Percentiles rank a stretch among this genome's conserved stretches.
Evolutionary conservation across 129 eudicot genomes (phyloP).

Genomic region (Lactuca saligna): DNA sequence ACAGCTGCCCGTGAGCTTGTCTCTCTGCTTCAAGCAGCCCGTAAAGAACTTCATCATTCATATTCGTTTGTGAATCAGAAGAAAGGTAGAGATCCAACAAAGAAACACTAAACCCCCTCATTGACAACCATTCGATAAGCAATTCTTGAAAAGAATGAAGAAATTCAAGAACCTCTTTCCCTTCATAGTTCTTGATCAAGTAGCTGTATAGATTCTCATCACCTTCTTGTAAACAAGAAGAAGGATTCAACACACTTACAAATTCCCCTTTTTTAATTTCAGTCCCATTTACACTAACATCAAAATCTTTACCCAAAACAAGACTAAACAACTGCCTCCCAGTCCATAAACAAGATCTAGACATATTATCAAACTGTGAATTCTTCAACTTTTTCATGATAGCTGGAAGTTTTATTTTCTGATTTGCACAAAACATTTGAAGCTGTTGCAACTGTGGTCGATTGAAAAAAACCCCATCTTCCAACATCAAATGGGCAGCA

Average conservation of each 20-base stretch:
- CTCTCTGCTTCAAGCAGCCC: slow-evolving; percentile 77
- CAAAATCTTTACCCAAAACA: slow-evolving; percentile 59
- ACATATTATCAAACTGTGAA: background rate
- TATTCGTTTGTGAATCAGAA: slow-evolving; percentile 48
- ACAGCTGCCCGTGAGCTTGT: slow-evolving; percentile 44
- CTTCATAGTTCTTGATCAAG: slow-evolving; percentile 41
- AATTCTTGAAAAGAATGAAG: slow-evolving; percentile 67
- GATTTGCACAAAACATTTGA: slow-evolving; percentile 67
- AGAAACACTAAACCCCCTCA: slow-evolving; percentile 89
- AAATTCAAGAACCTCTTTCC: slow-evolving; percentile 52
- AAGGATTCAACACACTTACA: slow-evolving; percentile 45
- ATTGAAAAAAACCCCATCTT: slow-evolving; percentile 56
- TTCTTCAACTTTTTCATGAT: slow-evolving; percentile 34
- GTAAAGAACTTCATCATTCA: slow-evolving; percentile 63
- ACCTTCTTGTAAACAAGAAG: slow-evolving; percentile 65
- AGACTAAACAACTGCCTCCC: slow-evolving; percentile 81
- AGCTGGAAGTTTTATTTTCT: slow-evolving; percentile 43
- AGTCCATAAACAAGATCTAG: slow-evolving; percentile 56
- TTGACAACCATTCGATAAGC: slow-evolving; percentile 81
- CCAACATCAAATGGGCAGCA: slow-evolving; percentile 72
- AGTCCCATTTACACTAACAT: slow-evolving; percentile 36
- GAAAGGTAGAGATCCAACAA: slow-evolving; percentile 71
- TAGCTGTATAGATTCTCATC: slow-evolving; percentile 53
- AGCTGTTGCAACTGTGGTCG: slow-evolving; percentile 66
- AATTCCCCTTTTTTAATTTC: slow-evolving; percentile 65